Evolutionary conservation across 83 land plant species (phyloP), one percentile per base, ranked within the genome.

Genomic region (Picea abies): DNA sequence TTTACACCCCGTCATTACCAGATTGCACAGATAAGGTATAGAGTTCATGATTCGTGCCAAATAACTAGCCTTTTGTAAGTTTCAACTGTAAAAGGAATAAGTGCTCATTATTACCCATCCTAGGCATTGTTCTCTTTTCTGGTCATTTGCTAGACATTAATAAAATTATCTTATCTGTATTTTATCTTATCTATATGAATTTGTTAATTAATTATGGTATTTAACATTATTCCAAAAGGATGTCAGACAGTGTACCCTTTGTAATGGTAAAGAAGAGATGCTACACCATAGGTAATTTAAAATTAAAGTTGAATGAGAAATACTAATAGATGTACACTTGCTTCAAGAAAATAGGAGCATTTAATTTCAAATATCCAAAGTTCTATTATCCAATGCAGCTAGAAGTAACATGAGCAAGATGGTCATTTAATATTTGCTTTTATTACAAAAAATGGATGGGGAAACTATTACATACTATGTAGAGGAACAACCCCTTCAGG

Each of bases 401-500:
- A 41, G 56, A 72, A 72, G 44, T 20, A 17, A 41, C 11, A 14
- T 20, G 11, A 68, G 56, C 76, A 41, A 72, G n/a, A 41, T n/a
- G 76, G 17, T 10, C 20, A 20, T 71, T 39, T 6, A 3, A 5
- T 70, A 41, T 41, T 72, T 39, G 20, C 23, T 72, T 72, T 58
- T 26, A 60, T 49, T 58, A 29, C 63, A 25, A 78, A 56, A 26
- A 70, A 19, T 76, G 23, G 60, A 83, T 58, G 17, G 20, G 63
- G 44, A 72, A 72, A 41, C 52, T 2, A 35, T 15, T 35, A 84
- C 85, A 73, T 81, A 86, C 91, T 75, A 79, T 19, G 67, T 25
- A 20, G 76, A 19, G 78, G 73, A 2, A 60, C 72, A 61, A 79
- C 76, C 37, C 68, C 65, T 5, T 79, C 71, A 35, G 91, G 88